A percentile compares a stretch with the other conserved stretches of the same genome.
Conservation (phyloP, 768 basidiomycete species). For the Tylopilus vinaceipallidus region DNA sequence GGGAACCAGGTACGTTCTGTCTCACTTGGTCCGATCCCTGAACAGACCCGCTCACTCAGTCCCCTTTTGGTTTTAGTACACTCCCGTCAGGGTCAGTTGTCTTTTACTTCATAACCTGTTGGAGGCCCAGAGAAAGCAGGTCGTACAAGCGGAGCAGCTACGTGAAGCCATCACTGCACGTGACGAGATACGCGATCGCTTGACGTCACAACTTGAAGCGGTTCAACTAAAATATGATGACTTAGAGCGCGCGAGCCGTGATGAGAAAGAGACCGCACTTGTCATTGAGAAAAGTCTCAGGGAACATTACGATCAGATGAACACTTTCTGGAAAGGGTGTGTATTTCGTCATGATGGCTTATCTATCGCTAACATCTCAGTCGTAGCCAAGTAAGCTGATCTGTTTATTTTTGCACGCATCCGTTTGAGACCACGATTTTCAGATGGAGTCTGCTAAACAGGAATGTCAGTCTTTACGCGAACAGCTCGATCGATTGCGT, state of each 20-base stretch:
- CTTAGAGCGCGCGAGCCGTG: constrained; percentile 37
- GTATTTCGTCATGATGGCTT: constrained; percentile 16
- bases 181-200: constrained; percentile 30
- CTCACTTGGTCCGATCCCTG: constrained; percentile 8
- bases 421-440: constrained; percentile 8
- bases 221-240: constrained; percentile 41
- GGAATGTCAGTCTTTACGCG: constrained; percentile 29
- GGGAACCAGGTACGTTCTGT: constrained; percentile 40
- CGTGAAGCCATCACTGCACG: constrained; percentile 33
- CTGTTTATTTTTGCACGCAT: not conserved
- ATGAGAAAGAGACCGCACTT: constrained; percentile 52
- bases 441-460: constrained; percentile 24
- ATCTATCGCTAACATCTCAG: constrained; percentile 19
- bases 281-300: constrained; percentile 52
- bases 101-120: constrained; percentile 50
- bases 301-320: constrained; percentile 48
- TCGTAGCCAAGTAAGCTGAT: constrained; percentile 36
- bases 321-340: constrained; percentile 39
- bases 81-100: constrained; percentile 48
- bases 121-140: constrained; percentile 44
- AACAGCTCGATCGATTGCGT: constrained; percentile 26
- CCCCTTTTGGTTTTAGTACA: constrained; percentile 38
- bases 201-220: constrained; percentile 36
- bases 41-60: constrained; percentile 7
- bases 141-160: constrained; percentile 34